Conservation (phyloP, 352 stramenopile species). For the Pythium aphanidermatum region DNA sequence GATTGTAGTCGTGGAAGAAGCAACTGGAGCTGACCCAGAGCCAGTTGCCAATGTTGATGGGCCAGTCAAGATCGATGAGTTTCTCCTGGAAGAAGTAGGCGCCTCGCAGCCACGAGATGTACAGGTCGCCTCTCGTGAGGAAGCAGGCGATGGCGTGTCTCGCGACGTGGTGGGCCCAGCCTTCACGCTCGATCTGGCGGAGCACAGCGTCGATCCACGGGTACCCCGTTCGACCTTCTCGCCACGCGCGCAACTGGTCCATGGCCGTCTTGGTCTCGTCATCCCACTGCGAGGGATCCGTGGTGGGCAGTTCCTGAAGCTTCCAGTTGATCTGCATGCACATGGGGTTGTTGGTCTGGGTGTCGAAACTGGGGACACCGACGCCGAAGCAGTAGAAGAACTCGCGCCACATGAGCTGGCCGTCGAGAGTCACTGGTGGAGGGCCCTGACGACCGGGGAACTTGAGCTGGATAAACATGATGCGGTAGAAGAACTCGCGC, state of each 20-base stretch:
- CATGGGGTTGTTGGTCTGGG: conserved; percentile 87
- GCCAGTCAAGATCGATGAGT: conserved; percentile 94
- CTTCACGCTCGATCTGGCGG: conserved; percentile 85
- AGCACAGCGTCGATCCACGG: conserved; percentile 97
- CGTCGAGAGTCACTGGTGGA: conserved; percentile 86
- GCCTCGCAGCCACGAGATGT: conserved; percentile 91
- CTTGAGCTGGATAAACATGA: conserved; percentile 86
- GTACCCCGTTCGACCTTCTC: conserved; percentile 92
- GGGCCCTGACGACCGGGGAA: conserved; percentile 77
- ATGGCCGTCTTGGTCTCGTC: conserved; percentile 42
- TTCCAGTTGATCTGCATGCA: conserved; percentile 78
- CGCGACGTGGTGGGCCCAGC: conserved; percentile 80
- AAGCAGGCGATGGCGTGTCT: conserved; percentile 96
- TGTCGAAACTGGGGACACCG: conserved; percentile 74
- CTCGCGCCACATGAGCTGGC: conserved; percentile 95
- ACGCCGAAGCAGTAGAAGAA: conserved; percentile 87
- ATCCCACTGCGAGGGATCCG: conserved; percentile 11
- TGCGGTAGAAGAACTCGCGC: conserved; percentile 69
- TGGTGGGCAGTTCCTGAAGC: conserved; percentile 23
- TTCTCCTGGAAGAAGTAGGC: conserved; percentile 88
- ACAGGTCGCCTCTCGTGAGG: conserved; percentile 94
- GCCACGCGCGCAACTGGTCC: conserved; percentile 81
- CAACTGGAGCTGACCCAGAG: conserved; percentile 92
- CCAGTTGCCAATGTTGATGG: conserved; percentile 98
- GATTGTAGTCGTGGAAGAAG: conserved; percentile 96